These are phyloP conservation scores for Nicotiana noctiflora DNA, from an alignment of 257 asterid genomes.

Conservation along the genomic window DNA sequence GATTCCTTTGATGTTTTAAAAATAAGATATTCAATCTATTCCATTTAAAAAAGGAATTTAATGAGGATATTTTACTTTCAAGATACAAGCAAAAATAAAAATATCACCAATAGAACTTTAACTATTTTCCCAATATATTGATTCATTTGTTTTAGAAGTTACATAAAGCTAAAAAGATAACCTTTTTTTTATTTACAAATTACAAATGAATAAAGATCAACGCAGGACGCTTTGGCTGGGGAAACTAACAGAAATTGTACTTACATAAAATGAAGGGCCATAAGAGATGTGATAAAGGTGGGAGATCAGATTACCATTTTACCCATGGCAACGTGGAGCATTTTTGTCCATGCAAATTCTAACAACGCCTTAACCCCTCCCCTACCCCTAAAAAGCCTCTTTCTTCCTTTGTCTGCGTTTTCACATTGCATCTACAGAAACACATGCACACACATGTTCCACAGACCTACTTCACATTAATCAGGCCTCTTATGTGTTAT, in stretches of 20 bases:
- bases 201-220: neutral
- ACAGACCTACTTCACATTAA: neutral
- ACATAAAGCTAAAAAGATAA: too few species aligned
- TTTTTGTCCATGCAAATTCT: slow-evolving; percentile 36
- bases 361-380: neutral
- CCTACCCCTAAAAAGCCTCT: neutral
- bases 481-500: neutral
- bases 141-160: neutral
- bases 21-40: neutral
- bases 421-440: neutral
- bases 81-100: neutral
- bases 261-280: neutral
- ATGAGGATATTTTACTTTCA: neutral
- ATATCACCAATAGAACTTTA: neutral
- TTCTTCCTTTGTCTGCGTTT: neutral
- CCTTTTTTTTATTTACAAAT: too few species aligned
- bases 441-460: neutral
- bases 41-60: neutral
- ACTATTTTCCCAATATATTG: neutral
- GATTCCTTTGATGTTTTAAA: neutral
- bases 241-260: neutral
- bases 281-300: neutral
- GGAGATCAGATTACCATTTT: neutral
- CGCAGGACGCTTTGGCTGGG: neutral
- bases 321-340: slow-evolving; percentile 46